These are phyloP conservation scores for Tritrichomonas foetus DNA, from an alignment of 208 protist genomes.

Conservation along the genomic window DNA sequence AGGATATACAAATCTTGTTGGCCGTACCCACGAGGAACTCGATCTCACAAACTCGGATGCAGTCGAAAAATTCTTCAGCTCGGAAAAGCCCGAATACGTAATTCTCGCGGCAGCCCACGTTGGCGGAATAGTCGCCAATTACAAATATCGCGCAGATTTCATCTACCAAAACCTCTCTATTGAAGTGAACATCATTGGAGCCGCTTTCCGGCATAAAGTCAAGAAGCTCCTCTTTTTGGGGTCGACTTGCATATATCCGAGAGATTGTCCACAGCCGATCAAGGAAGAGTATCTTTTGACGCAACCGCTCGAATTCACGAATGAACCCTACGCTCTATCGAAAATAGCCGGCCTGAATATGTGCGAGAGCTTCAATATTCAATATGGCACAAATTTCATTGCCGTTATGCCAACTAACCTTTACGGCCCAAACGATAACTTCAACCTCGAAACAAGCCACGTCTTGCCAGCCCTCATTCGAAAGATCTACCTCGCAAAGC, in stretches of 20 bases:
- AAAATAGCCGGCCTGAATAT: not conserved
- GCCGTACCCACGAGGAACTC: not conserved
- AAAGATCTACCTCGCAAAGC: not conserved
- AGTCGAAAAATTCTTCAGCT: not conserved
- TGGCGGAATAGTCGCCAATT: not conserved
- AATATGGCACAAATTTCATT: not conserved
- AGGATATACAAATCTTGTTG: not conserved
- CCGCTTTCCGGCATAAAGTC: not conserved
- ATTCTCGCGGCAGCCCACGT: not conserved
- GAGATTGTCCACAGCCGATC: not conserved
- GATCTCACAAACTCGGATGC: not conserved
- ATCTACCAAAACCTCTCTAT: not conserved
- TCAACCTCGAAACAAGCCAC: not conserved
- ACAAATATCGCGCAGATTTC: not conserved
- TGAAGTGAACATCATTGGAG: not conserved
- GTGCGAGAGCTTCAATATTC: constrained; percentile 17
- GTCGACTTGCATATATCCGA: not conserved
- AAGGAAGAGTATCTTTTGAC: not conserved
- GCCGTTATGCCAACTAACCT: not conserved
- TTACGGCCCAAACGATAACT: not conserved
- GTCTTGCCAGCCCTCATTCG: not conserved
- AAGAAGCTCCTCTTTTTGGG: not conserved
- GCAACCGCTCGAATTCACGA: not conserved
- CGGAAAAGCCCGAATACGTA: not conserved
- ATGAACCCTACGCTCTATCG: not conserved